phyloP scores from a whole-genome alignment of 83 land plant species.

The Picea abies region DNA sequence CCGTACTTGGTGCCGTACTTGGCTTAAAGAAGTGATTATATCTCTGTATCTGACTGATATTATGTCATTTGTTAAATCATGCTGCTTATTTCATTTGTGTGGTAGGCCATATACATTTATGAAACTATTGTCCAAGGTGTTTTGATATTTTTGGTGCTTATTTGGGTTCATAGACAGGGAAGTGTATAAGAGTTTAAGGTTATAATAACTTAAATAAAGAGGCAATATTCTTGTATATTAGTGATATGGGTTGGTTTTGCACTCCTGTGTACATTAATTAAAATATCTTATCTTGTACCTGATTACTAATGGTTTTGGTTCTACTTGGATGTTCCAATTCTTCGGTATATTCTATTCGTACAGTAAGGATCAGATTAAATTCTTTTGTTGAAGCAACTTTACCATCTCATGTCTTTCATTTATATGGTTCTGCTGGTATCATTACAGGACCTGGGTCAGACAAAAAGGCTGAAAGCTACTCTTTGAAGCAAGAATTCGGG shows the following conservation, averaged over 20 bases:
- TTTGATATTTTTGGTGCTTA: background rate
- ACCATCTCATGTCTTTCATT: background rate
- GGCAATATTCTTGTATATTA: background rate
- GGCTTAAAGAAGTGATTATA: background rate
- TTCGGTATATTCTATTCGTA: background rate
- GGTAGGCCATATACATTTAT: background rate
- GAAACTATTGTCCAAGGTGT: background rate
- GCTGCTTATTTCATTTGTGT: background rate
- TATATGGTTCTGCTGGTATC: slow-evolving; percentile 1
- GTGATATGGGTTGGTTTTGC: too few species aligned
- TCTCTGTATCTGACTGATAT: background rate
- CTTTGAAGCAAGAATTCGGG: slow-evolving; percentile 41
- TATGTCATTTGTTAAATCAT: background rate
- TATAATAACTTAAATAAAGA: background rate
- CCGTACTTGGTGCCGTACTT: too few species aligned
- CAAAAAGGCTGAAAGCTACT: slow-evolving; percentile 42
- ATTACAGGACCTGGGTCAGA: slow-evolving; percentile 28
- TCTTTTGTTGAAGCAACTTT: slow-evolving; percentile 9
- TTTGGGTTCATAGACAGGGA: background rate
- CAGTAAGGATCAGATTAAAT: background rate
- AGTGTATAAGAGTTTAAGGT: background rate
- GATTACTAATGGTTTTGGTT: background rate
- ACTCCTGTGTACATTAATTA: too few species aligned
- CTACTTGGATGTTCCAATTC: background rate
- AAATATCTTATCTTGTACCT: background rate